Evolutionary conservation across 164 flowering plant species (phyloP), one percentile per base, ranked within the genome.

Genomic region (Saururus chinensis): DNA sequence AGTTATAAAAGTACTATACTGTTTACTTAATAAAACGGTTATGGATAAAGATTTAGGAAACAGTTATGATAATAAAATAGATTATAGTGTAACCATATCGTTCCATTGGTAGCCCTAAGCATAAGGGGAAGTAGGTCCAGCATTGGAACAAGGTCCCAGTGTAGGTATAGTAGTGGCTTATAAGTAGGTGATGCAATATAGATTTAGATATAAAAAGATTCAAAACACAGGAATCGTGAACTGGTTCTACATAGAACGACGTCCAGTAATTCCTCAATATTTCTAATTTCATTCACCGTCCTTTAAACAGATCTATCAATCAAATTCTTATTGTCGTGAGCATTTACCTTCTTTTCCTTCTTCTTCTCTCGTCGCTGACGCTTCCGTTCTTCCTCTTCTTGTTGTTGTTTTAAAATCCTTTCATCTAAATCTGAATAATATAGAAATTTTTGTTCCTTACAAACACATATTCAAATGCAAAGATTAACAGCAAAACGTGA

Each of bases 361-460:
- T 90, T 93, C 60, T 76, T 88, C 70, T 90, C 97, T 61, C 96
- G 77, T 0, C 91, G 85, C 60, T 73, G 85, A 20, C 95, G 88
- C 71, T 82, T 93, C 41, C 82, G 71, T 73, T 93, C 97, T 76
- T 93, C 98, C 70, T 93, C 98, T 77, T 93, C 98, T 67, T 86
- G 86, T 61, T 88, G 92, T 64, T 88, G 98, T 70, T 90, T 90
- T 41, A 81, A 57, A 30, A 87, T 82, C 64, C 96, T 79, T 20
- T 85, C 98, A 67, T 93, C 97, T 59, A 93, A 80, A 77, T 90
- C 96, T 93, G 74, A 59, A 11, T 10, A 17, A 53, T 56, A 60
- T 35, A 68, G 53, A 25, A 19, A 10, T 11, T 8, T 14, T 53
- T 13, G 30, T 35, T 53, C 30, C 66, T 56, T 21, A 22, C 13